A percentile compares a stretch with the other conserved stretches of the same genome.
Conservation (phyloP, 768 basidiomycete genomes). For the Termitomyces titanicus region DNA sequence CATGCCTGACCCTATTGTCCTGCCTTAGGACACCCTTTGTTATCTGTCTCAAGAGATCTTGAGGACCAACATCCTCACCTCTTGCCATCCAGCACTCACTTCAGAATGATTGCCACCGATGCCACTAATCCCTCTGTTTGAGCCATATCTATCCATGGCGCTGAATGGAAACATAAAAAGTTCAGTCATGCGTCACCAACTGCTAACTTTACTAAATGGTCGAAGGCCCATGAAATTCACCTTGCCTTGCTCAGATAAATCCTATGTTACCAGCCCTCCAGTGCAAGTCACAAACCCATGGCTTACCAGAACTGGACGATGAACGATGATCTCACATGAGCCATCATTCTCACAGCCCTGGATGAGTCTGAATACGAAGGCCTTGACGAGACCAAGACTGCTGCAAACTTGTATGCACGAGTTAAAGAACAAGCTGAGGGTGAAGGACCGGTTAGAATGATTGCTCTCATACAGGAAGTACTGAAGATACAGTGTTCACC, state of each 20-base stretch:
- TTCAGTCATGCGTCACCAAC: not conserved
- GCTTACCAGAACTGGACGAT: not conserved
- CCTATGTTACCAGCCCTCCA: not conserved
- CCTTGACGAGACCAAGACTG: too few relatives aligned
- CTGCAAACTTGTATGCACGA: not conserved
- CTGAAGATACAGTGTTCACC: not conserved
- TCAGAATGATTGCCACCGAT: too few relatives aligned
- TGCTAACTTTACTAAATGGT: not conserved
- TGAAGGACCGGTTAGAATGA: too few relatives aligned
- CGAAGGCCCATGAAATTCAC: not conserved
- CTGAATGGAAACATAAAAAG: not conserved
- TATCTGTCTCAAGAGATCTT: too few relatives aligned
- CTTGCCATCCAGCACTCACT: too few relatives aligned
- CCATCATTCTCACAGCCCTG: too few relatives aligned
- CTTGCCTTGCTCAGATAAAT: not conserved
- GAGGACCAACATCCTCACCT: too few relatives aligned
- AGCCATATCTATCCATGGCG: not conserved
- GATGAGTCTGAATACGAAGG: too few relatives aligned
- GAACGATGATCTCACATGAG: not conserved
- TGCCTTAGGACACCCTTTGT: too few relatives aligned
- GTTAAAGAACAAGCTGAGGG: not conserved
- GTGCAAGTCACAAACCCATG: not conserved
- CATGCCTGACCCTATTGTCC: too few relatives aligned
- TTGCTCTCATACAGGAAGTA: not conserved
- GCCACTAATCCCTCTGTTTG: not conserved